Percentiles rank a stretch among this genome's conserved stretches.
Evolutionary conservation across 148 eudicot genomes (phyloP).

Genomic region (Agrostemma githago): DNA sequence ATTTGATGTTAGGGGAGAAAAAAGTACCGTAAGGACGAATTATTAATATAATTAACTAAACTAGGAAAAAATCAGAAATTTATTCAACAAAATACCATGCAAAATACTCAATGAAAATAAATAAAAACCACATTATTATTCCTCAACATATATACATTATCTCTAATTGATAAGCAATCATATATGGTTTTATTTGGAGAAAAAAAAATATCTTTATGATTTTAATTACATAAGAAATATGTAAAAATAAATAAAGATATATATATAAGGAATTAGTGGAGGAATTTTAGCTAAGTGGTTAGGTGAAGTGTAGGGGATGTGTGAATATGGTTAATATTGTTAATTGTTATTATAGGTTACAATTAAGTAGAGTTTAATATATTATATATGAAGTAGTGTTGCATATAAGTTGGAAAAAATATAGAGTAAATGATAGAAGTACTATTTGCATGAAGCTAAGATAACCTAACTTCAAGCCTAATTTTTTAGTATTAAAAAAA

Average conservation of each 20-base stretch:
- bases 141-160: not conserved
- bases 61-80: no score
- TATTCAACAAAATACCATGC: slow-evolving; percentile 24
- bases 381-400: not conserved
- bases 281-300: slow-evolving; percentile 38
- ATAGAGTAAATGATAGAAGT: not conserved
- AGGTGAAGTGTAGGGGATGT: slow-evolving; percentile 66
- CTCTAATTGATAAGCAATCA: not conserved
- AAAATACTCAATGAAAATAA: slow-evolving; percentile 13
- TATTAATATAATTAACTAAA: no score
- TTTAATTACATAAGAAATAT: not conserved
- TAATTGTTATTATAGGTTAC: not conserved
- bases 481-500: no score
- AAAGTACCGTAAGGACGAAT: no score
- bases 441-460: not conserved
- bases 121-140: not conserved
- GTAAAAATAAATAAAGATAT: not conserved
- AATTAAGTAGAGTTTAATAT: not conserved
- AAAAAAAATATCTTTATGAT: not conserved
- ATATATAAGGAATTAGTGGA: slow-evolving; percentile 15
- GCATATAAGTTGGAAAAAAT: not conserved
- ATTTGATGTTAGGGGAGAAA: no score
- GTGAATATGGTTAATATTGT: slow-evolving; percentile 35
- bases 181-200: not conserved
- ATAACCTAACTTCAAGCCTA: no score